Conservation (phyloP, 345 rosid species). For the Rhizophora mangle region DNA sequence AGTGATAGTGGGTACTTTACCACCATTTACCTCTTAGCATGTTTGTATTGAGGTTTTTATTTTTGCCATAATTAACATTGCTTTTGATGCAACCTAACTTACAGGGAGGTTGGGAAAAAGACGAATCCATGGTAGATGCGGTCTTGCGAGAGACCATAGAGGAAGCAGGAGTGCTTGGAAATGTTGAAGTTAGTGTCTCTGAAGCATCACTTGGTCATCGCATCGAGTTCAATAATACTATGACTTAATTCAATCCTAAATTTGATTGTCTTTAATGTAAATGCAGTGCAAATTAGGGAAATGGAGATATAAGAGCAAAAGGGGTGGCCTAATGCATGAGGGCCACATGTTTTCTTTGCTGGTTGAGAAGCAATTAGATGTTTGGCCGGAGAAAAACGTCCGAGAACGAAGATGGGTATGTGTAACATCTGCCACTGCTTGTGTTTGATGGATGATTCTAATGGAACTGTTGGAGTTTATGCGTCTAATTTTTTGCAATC, state of each 20-base stretch:
- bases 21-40: neutral
- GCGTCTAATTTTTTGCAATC: neutral
- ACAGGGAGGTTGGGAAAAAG: constrained; percentile 63
- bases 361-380: constrained; percentile 36
- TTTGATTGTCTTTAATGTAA: neutral
- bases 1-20: neutral
- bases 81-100: neutral
- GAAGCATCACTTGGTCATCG: neutral
- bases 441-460: neutral
- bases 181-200: constrained; percentile 31
- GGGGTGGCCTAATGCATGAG: constrained; percentile 43
- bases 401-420: constrained; percentile 54
- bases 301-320: constrained; percentile 55
- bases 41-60: neutral
- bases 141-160: constrained; percentile 51
- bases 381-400: constrained; percentile 49
- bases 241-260: neutral
- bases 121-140: constrained; percentile 56
- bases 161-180: constrained; percentile 60
- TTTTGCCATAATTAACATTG: neutral
- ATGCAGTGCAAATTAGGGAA: constrained; percentile 43
- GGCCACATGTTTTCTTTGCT: constrained; percentile 55
- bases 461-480: neutral
- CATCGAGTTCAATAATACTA: neutral
- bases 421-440: neutral